Evolutionary conservation across 2,329 filamentous ascomycete species (phyloP), one percentile per base, ranked within the genome.

Genomic region (Helminthosporium solani): DNA sequence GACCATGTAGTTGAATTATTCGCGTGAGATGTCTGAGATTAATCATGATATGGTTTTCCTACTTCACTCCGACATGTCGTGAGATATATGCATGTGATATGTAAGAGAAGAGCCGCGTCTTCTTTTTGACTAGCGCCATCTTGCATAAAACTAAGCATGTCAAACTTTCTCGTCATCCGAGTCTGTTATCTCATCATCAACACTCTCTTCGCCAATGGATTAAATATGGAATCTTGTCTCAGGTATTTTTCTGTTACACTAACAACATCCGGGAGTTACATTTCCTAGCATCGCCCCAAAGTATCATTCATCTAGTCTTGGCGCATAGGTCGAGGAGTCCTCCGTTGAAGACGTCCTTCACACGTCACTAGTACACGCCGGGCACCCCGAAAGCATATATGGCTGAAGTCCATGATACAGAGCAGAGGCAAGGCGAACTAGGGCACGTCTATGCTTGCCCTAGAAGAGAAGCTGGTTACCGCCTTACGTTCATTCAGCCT

Each of bases 181-280:
- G 5, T 25, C 9, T 9, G 23, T 25, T 9, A 5, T 9, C 9
- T 6, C 23, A 25, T 25, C 23, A 9, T 6, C 23, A 5, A 25
- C 9, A 25, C 23, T 25, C 9, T 9, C 23, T 6, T 25, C 9
- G 5, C 23, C 5, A 9, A 6, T 25, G 23, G 23, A 25, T 9
- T 25, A 9, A n/a, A n/a, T n/a, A n/a, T n/a, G n/a, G n/a, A n/a
- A n/a, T n/a, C n/a, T n/a, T n/a, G 82, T 83, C 57, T 78, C 78
- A 14, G 79, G 79, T 2, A 63, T 84, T 11, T 68, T 9, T 5
- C 23, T 25, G 9, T 84, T 1, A 79, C 80, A 1, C 76, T 42
- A 44, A 57, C 45, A 5, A 84, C 86, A 52, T 71, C 70, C 15
- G 84, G 86, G 55, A 74, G 83, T 25, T 25, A 25, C 9, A 25